Base-by-base conservation (phyloP, 2,329 filamentous ascomycete species). In the Colletotrichum eremochloae region DNA sequence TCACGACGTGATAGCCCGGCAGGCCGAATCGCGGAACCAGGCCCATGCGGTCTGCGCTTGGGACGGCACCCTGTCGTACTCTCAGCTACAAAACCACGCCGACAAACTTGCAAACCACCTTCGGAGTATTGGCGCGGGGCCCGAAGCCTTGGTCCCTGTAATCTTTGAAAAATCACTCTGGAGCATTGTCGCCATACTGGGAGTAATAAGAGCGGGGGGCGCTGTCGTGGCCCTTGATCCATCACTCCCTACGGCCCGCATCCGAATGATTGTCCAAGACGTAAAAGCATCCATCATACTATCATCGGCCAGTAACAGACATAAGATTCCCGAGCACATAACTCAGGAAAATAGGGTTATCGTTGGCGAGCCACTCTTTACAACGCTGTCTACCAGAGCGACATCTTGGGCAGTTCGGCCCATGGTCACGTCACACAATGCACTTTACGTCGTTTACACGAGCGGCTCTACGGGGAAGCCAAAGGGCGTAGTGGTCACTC, bases 111-210 rank as follows among this genome's bases (percentile, higher is more conserved):
- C 52, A 18, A 1, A 29, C 0, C 31, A 48, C 3, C 56, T 71
- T 6, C 20, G 14, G 0, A 31, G n/a, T 11, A 42, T 73, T 9
- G 77, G 77, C 18, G 72, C 78, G 5, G 72, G 73, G 2, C 64
- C 58, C 8, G 75, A 72, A 20, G 62, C 66, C 6, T 44, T 76
- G 12, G 68, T 73, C 1, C 71, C 68, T 2, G 42, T 68, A 12
- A 42, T 64, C 5, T 74, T 74, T 1, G 68, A 72, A 18, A 74
- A 74, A 61, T 72, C 50, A 3, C n/a, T 56, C n/a, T 68, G 48
- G 56, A 64, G 44, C 40, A 48, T 68, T 3, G 15, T 74, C 14
- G 60, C 68, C 48, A 65, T 72, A 4, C 56, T 74, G 11, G 68
- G 50, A 8, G 64, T 74, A 8, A 11, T 58, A 2, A 68, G 44